phyloP scores from a whole-genome alignment of 2,329 filamentous ascomycete genomes.

The Aspergillus brasiliensis region DNA sequence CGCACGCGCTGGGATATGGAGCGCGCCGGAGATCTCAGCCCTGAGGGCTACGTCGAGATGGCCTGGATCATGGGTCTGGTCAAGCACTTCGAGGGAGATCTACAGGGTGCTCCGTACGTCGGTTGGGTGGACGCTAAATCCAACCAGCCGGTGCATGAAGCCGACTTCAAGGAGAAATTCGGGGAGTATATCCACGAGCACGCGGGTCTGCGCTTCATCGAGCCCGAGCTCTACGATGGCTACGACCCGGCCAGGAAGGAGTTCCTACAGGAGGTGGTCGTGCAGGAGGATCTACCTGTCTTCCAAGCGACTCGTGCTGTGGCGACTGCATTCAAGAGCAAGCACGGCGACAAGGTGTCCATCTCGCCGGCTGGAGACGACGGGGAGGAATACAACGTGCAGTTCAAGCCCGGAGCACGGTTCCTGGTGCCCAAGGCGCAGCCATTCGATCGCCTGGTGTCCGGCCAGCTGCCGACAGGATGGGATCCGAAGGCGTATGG shows the following conservation, averaged over 20 bases:
- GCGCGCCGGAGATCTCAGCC: background rate
- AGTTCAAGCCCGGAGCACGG: slow-evolving; percentile 86
- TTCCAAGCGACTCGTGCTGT: slow-evolving; percentile 50
- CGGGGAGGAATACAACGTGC: slow-evolving; percentile 60
- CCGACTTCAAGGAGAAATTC: background rate
- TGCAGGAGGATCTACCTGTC: slow-evolving; percentile 89
- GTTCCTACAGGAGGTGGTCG: slow-evolving; percentile 90
- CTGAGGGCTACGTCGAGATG: slow-evolving; percentile 10
- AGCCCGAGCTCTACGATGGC: background rate
- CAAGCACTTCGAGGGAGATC: background rate
- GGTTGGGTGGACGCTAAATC: slow-evolving; percentile 6
- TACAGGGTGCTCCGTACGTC: background rate
- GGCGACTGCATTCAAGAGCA: background rate
- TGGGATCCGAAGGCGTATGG: slow-evolving; percentile 95
- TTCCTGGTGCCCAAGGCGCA: slow-evolving; percentile 50
- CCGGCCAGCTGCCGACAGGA: slow-evolving; percentile 91
- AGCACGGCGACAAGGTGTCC: background rate
- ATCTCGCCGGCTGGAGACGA: background rate
- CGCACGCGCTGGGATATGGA: slow-evolving; percentile 13
- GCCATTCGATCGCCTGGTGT: slow-evolving; percentile 56
- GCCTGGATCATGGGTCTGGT: slow-evolving; percentile 14
- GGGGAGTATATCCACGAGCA: slow-evolving; percentile 72
- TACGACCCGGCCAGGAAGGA: slow-evolving; percentile 90
- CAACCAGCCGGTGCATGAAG: background rate
- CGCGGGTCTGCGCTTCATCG: slow-evolving; percentile 86